These are phyloP conservation scores for Colletotrichum ledebouriae DNA, from an alignment of 2,329 filamentous ascomycete genomes.

Conservation along the genomic window DNA sequence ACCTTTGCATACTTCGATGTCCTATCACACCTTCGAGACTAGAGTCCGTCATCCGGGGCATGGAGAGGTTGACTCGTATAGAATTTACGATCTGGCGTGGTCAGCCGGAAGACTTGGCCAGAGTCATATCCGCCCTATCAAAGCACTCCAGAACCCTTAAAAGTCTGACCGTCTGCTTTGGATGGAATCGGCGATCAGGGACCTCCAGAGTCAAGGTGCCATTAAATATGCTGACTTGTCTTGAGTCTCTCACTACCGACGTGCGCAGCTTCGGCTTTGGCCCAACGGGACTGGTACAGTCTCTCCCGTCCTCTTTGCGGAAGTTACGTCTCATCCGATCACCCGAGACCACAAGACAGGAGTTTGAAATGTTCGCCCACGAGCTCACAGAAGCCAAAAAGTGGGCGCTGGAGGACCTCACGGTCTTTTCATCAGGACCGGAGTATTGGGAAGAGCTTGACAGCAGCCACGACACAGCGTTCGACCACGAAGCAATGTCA, in stretches of 20 bases:
- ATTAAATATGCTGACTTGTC: constrained; percentile 12
- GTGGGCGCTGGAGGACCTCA: background rate
- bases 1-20: constrained; percentile 10
- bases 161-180: constrained; percentile 19
- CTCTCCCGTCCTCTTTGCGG: constrained; percentile 6
- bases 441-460: constrained; percentile 27
- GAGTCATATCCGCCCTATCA: constrained; percentile 1
- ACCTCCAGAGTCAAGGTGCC: constrained; percentile 9
- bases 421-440: constrained; percentile 1
- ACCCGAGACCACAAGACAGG: constrained; percentile 9
- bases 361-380: background rate
- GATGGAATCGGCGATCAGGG: constrained; percentile 5
- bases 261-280: constrained; percentile 20
- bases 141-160: constrained; percentile 22
- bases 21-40: constrained; percentile 2
- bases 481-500: background rate
- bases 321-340: constrained; percentile 19
- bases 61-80: constrained; percentile 7
- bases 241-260: constrained; percentile 29
- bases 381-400: constrained; percentile 4
- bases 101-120: background rate
- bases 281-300: constrained; percentile 2
- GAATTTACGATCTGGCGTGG: constrained; percentile 8
- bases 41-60: background rate
- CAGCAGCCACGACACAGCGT: constrained; percentile 12